Evolutionary conservation across 1,139 yeast genomes (phyloP).

Genomic region (Arxiozyma telluris): DNA sequence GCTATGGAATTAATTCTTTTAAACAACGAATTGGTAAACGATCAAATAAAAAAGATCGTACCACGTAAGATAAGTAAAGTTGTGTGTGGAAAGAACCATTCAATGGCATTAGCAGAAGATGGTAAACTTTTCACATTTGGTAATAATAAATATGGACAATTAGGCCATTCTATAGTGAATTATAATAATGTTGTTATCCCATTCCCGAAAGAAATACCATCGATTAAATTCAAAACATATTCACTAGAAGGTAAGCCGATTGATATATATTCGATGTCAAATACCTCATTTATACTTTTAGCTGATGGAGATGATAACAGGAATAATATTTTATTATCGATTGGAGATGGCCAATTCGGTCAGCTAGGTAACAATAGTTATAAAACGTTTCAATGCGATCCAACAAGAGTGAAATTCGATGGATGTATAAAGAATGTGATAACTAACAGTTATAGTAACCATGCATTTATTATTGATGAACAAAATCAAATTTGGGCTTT

Average conservation of each 20-base stretch:
- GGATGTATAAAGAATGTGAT: constrained; percentile 29
- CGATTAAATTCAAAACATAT: constrained; percentile 29
- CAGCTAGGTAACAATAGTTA: constrained; percentile 75
- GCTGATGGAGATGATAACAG: neutral
- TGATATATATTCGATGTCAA: neutral
- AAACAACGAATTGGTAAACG: constrained; percentile 9
- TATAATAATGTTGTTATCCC: constrained; percentile 54
- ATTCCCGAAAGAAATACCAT: constrained; percentile 48
- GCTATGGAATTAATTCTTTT: constrained; percentile 10
- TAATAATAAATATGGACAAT: constrained; percentile 68
- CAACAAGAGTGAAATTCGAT: constrained; percentile 50
- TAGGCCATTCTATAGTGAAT: constrained; percentile 62
- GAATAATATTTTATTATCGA: constrained; percentile 31
- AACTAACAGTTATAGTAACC: constrained; percentile 46
- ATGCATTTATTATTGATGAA: constrained; percentile 50
- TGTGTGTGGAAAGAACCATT: constrained; percentile 68
- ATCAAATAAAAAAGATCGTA: constrained; percentile 1
- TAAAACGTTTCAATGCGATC: constrained; percentile 63
- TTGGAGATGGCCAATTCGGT: constrained; percentile 85
- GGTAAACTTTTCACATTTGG: constrained; percentile 83
- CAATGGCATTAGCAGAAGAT: constrained; percentile 51
- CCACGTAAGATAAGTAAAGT: constrained; percentile 46
- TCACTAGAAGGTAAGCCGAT: constrained; percentile 10
- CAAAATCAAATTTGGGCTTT: constrained; percentile 63
- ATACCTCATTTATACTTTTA: constrained; percentile 46